These are phyloP conservation scores for Scorias spongiosa DNA, from an alignment of 2,329 filamentous ascomycete genomes.

Conservation along the genomic window DNA sequence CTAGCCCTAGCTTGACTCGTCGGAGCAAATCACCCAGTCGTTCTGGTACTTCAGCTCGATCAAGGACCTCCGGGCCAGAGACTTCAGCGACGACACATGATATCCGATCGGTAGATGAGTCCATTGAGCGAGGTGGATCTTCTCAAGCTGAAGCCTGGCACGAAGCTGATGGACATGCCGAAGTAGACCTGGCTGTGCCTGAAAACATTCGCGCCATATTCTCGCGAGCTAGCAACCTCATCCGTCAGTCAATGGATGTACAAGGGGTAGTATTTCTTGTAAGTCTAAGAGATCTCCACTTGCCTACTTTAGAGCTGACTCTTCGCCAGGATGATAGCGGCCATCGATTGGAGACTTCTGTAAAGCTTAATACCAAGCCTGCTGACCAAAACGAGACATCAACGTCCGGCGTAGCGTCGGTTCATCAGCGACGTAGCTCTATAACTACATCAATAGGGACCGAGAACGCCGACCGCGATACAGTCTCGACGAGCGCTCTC, in stretches of 20 bases:
- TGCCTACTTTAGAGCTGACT: not conserved
- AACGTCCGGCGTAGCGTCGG: not conserved
- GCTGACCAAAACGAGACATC: not conserved
- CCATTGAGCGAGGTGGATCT: not conserved
- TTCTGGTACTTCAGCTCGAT: not conserved
- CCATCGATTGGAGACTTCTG: not conserved
- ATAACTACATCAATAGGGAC: not conserved
- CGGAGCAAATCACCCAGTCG: not conserved
- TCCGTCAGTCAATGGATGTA: slow-evolving; percentile 30
- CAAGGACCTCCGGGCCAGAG: not conserved
- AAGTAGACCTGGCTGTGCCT: not conserved
- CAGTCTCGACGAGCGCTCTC: not conserved
- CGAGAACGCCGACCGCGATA: not conserved
- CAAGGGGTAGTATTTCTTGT: slow-evolving; percentile 31
- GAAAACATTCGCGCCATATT: slow-evolving; percentile 20
- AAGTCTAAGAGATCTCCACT: slow-evolving; percentile 10
- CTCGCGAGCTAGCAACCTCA: slow-evolving; percentile 30
- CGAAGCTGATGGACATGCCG: not conserved
- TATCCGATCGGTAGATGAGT: not conserved
- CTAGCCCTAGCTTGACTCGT: not conserved
- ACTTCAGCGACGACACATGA: not conserved
- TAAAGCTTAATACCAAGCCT: not conserved
- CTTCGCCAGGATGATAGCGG: not conserved
- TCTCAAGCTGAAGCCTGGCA: slow-evolving; percentile 13
- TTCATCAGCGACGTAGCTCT: not conserved